These are phyloP conservation scores for Selenicereus undatus DNA, from an alignment of 148 eudicot genomes.

Conservation along the genomic window DNA sequence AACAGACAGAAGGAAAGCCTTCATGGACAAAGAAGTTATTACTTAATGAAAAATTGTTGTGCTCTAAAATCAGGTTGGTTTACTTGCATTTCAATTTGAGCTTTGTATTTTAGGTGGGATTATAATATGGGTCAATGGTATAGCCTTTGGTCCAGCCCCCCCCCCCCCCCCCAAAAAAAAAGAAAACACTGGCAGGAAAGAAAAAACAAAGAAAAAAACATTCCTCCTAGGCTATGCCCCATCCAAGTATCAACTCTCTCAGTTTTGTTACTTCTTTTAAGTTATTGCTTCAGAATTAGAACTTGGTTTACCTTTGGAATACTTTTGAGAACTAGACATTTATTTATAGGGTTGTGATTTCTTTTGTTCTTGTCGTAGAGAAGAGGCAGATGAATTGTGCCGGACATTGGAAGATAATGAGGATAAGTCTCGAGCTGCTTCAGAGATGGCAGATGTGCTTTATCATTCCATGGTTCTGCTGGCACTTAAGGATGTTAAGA, in stretches of 20 bases:
- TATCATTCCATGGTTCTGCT: slow-evolving; percentile 90
- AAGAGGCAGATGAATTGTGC: slow-evolving; percentile 95
- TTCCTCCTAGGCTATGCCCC: too few species aligned
- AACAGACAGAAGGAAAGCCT: slow-evolving; percentile 47
- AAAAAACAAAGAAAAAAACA: too few species aligned
- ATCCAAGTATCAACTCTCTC: too few species aligned
- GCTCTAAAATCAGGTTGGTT: slow-evolving; percentile 79
- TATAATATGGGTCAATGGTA: not conserved
- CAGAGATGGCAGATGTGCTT: slow-evolving; percentile 97
- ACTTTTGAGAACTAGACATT: not conserved
- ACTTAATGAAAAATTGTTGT: slow-evolving; percentile 58
- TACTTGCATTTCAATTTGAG: not conserved
- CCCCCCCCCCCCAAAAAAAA: too few species aligned
- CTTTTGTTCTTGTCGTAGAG: slow-evolving; percentile 38
- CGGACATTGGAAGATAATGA: slow-evolving; percentile 78
- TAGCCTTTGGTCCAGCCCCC: not conserved
- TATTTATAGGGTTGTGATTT: not conserved
- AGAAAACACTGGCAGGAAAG: too few species aligned
- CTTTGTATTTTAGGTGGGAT: not conserved
- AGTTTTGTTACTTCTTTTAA: too few species aligned
- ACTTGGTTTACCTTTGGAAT: not conserved
- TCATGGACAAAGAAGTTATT: slow-evolving; percentile 90
- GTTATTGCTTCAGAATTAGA: too few species aligned
- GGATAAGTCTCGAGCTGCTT: slow-evolving; percentile 64
- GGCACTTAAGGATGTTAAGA: slow-evolving; percentile 52